Conservation (phyloP, 345 rosid genomes). For the Bruguiera parviflora region DNA sequence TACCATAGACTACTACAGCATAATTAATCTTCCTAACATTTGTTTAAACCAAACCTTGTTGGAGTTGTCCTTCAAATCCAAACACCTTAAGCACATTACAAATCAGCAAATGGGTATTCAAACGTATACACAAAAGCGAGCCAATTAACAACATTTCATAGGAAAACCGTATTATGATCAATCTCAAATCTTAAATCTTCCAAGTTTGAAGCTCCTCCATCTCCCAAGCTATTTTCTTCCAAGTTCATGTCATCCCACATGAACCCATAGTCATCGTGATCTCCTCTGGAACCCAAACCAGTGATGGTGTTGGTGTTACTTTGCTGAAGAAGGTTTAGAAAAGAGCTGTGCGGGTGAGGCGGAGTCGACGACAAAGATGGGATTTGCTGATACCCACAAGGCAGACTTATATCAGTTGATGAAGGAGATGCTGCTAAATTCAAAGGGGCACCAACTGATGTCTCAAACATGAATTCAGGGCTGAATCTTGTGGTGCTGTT, state of each 20-base stretch:
- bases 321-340: constrained; percentile 42
- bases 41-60: too few species aligned
- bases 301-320: constrained; percentile 14
- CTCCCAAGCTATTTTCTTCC: constrained; percentile 36
- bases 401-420: constrained; percentile 2
- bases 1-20: too few species aligned
- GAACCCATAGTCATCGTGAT: constrained; percentile 40
- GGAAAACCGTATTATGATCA: constrained; percentile 37
- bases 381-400: constrained; percentile 31
- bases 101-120: constrained; percentile 19
- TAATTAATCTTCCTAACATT: too few species aligned
- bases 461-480: constrained; percentile 30
- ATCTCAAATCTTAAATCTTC: constrained; percentile 42
- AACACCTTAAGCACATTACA: not conserved
- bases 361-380: constrained; percentile 28
- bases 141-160: constrained; percentile 20
- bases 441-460: constrained; percentile 10
- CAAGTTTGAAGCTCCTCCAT: constrained; percentile 40
- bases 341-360: constrained; percentile 28
- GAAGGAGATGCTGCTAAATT: constrained; percentile 24
- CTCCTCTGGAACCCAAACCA: constrained; percentile 33
- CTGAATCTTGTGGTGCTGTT: constrained; percentile 18
- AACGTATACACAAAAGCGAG: not conserved
- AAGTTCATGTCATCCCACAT: constrained; percentile 49
- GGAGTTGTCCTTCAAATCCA: not conserved